Base-by-base conservation (phyloP, 192 early-diverging fungal genomes). In the Podila epigama region DNA sequence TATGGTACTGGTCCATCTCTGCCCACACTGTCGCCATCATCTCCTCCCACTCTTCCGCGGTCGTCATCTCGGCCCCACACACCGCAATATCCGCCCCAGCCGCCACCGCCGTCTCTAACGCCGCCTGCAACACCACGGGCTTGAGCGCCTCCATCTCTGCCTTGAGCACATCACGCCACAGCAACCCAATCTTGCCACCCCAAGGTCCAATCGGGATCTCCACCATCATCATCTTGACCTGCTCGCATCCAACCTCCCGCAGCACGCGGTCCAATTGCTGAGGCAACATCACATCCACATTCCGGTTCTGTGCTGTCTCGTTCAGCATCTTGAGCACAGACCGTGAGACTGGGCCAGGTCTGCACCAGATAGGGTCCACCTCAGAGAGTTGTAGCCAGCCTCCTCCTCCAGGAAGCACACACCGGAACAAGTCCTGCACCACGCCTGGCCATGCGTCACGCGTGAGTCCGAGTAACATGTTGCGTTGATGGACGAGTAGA, bases 151-250 rank as follows among this genome's bases (percentile, higher is more conserved):
- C 73, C 73, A 77, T 77, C 51, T 77, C 73, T 5, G 73, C 73
- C 33, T 77, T 77, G 5, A 77, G 16, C 3, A 77, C 73, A 54
- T 77, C 73, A 5, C 66, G 33, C 73, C 73, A 77, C 20, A 77
- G 29, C 35, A 77, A 20, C 0, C 73, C 73, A 37, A 77, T 77
- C 37, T 77, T 77, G 16, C 73, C 73, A 6, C 73, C 73, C 73
- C 73, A 77, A 2, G 73, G 73, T 40, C 73, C 73, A 3, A 77
- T 77, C 5, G 73, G 73, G 44, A 77, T 77, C 51, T 77, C 73
- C 25, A 77, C 73, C 73, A 77, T 77, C 52, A 77, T 77, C 73
- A 77, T 68, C 61, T 64, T 63, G 37, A 77, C 66, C 11, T 77
- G 67, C 39, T 77, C 73, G 37, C 73, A 77, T 8, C 73, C 73